Base-by-base conservation (phyloP, 2,329 filamentous ascomycete species). In the Talaromyces sp. region DNA sequence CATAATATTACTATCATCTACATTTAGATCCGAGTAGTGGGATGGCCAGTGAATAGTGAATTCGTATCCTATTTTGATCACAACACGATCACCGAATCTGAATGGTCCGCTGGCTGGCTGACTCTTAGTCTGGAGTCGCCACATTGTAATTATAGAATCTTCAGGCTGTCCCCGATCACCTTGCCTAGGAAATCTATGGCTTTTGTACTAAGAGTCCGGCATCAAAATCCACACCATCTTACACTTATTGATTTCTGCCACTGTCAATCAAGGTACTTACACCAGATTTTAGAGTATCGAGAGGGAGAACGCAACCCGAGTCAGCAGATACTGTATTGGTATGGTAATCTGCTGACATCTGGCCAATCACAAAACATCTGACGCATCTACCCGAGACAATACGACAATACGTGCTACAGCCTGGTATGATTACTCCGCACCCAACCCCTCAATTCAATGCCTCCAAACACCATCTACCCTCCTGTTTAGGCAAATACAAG, bases 301-400 rank as follows among this genome's bases (percentile, higher is more conserved):
- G 25, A 52, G 25, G 15, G 15, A 52, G 27, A 33, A 11, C 17
- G 10, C 27, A 56, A 37, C n/a, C 31, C 31, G 33, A 39, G 52
- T 56, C 52, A 56, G 52, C 52, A 39, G 52, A 56, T 56, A 25
- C 37, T 19, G 52, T 56, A 37, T 39, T 39, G 56, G 57, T 60
- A 60, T 33, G 25, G 57, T 60, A 60, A 60, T 47, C 15, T n/a
- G n/a, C 17, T 27, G 13, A 2, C 10, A 19, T 33, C 27, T 45
- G 39, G 15, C 57, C 57, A 60, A 60, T 47, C 13, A 60, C 11
- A 60, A 15, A 35, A 33, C 22, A 19, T 43, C 5, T 13, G 9
- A 22, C 1, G 31, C n/a, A 15, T 35, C 39, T 33, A 22, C 22
- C 57, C 57, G 57, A 47, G 41, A 60, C 57, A 60, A 37, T 13